A percentile compares a stretch with the other conserved stretches of the same genome.
These are phyloP conservation scores for Phanerodontia chrysosporium DNA, from an alignment of 768 basidiomycete genomes.

Conservation along the genomic window DNA sequence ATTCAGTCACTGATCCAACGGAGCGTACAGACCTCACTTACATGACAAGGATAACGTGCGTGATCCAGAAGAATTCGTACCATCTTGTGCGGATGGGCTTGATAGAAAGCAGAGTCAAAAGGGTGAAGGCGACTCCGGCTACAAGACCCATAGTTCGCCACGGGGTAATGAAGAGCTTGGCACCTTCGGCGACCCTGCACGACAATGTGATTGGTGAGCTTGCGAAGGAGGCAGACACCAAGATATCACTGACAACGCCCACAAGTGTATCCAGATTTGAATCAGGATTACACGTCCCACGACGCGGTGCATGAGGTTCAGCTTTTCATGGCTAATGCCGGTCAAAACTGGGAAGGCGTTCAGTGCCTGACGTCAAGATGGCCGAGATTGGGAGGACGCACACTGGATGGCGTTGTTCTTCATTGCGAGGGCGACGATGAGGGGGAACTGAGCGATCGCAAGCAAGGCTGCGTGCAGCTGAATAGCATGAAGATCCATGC, in stretches of 20 bases:
- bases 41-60: conserved; percentile 23
- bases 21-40: conserved; percentile 10
- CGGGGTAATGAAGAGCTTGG: background rate
- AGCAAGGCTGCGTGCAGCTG: conserved; percentile 32
- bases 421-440: conserved; percentile 46
- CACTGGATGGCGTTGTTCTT: conserved; percentile 52
- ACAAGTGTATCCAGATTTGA: conserved; percentile 42
- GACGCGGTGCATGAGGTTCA: conserved; percentile 44
- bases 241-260: conserved; percentile 20
- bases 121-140: conserved; percentile 27
- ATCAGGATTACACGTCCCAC: conserved; percentile 39
- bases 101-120: conserved; percentile 35
- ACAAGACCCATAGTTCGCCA: conserved; percentile 20
- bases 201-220: background rate
- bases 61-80: conserved; percentile 37
- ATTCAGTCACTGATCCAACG: background rate
- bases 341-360: conserved; percentile 38
- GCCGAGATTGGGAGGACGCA: background rate
- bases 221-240: background rate
- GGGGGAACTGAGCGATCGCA: conserved; percentile 41
- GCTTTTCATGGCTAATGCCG: conserved; percentile 51
- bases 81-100: conserved; percentile 34
- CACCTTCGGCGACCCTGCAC: background rate
- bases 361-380: background rate
- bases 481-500: conserved; percentile 17